phyloP scores from a whole-genome alignment of 495 filamentous ascomycete genomes.

The Podospora pseudocomata region DNA sequence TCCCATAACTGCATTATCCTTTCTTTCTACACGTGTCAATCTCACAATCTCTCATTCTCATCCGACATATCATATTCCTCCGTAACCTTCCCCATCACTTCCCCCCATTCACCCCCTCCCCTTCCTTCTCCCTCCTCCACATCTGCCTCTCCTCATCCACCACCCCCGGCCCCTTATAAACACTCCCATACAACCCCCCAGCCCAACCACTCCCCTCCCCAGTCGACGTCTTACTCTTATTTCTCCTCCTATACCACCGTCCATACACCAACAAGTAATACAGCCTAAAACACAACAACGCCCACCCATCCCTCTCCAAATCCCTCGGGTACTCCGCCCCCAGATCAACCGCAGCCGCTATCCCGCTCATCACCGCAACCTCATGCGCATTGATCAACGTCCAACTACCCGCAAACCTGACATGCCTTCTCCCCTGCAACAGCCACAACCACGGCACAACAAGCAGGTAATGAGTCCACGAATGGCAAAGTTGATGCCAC shows the following conservation, averaged over 20 bases:
- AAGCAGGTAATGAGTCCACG: slow-evolving; percentile 73
- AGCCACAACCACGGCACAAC: slow-evolving; percentile 80
- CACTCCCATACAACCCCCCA: slow-evolving; percentile 50
- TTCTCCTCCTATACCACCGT: slow-evolving; percentile 39
- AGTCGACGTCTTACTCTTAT: slow-evolving; percentile 7
- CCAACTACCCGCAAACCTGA: slow-evolving; percentile 70
- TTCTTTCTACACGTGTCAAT: too few relatives aligned
- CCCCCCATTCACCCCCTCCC: slow-evolving; percentile 15
- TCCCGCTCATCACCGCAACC: slow-evolving; percentile 70
- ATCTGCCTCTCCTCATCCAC: slow-evolving; percentile 44
- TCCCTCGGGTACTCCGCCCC: slow-evolving; percentile 67
- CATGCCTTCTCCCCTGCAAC: slow-evolving; percentile 66
- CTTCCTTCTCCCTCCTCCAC: slow-evolving; percentile 45
- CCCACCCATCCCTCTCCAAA: slow-evolving; percentile 34
- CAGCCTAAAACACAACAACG: slow-evolving; percentile 42
- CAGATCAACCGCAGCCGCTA: slow-evolving; percentile 73
- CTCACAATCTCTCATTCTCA: not conserved
- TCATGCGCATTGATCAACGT: slow-evolving; percentile 87
- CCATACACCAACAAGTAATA: slow-evolving; percentile 43
- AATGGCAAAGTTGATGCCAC: slow-evolving; percentile 85
- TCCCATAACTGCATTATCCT: too few relatives aligned
- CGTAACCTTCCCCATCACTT: not conserved
- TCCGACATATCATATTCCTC: not conserved
- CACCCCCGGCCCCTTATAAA: slow-evolving; percentile 52
- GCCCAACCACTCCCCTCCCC: slow-evolving; percentile 41